These are phyloP conservation scores for Botrytis paeoniae DNA, from an alignment of 2,329 filamentous ascomycete genomes.

Conservation along the genomic window DNA sequence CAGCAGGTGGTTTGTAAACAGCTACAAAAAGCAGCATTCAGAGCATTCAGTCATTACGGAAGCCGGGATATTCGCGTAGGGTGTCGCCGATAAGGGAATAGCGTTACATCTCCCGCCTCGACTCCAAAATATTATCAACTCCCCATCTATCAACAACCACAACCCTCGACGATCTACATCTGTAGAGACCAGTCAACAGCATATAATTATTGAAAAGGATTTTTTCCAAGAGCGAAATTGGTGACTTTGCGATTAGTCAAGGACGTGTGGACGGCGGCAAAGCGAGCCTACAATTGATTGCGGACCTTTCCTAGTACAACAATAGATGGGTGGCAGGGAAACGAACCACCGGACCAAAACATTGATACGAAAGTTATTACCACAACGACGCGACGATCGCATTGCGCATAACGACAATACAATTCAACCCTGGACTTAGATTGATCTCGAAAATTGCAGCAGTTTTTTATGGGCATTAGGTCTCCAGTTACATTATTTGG, in stretches of 20 bases:
- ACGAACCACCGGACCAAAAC: conserved; percentile 12
- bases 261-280: background rate
- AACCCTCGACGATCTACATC: conserved; percentile 11
- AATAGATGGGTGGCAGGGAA: conserved; percentile 17
- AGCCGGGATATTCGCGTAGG: conserved; percentile 2
- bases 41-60: background rate
- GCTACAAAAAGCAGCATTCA: background rate
- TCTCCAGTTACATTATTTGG: background rate
- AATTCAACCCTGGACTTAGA: background rate
- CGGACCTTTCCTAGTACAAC: background rate
- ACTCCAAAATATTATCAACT: conserved; percentile 18
- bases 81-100: conserved; percentile 20
- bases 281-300: conserved; percentile 17
- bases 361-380: conserved; percentile 7
- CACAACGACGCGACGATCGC: conserved; percentile 19
- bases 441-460: conserved; percentile 4
- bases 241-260: background rate
- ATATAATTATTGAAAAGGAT: background rate
- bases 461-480: background rate
- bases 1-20: background rate
- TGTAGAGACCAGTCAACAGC: conserved; percentile 11
- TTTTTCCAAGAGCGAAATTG: background rate
- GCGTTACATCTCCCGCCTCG: conserved; percentile 18
- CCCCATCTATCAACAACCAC: conserved; percentile 5
- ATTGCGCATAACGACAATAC: conserved; percentile 10